These are phyloP conservation scores for Microbotryum lychnidis-dioicae DNA, from an alignment of 1,284 basidiomycete genomes.

Conservation along the genomic window DNA sequence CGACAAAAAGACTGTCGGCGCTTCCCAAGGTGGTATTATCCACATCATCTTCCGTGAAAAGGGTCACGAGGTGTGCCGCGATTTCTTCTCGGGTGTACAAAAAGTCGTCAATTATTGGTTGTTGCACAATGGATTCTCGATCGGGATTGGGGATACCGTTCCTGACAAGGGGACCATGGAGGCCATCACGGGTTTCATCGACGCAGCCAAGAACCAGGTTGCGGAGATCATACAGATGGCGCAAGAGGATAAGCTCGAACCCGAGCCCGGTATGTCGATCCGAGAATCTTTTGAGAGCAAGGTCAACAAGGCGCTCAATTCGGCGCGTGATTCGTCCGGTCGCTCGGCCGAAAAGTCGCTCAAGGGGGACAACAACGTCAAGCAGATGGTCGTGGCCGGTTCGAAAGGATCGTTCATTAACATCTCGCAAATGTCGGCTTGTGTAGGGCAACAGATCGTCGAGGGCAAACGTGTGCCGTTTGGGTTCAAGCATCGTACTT, in stretches of 20 bases:
- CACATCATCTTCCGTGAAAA: conserved; percentile 98
- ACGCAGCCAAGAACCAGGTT: conserved; percentile 70
- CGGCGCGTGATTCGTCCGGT: conserved; percentile 91
- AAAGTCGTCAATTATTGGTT: conserved; percentile 98
- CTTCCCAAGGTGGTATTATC: conserved; percentile 85
- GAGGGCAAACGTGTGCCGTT: conserved; percentile 98
- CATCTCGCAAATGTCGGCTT: conserved; percentile 99
- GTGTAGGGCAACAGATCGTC: conserved; percentile 96
- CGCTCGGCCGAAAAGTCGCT: conserved; percentile 89
- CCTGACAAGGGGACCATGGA: conserved; percentile 83
- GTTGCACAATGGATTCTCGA: conserved; percentile 97
- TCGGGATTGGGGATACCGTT: conserved; percentile 97
- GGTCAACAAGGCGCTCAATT: conserved; percentile 80
- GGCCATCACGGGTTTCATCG: conserved; percentile 75
- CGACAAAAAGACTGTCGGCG: conserved; percentile 96
- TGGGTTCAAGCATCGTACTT: conserved; percentile 90
- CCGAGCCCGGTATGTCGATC: conserved; percentile 94
- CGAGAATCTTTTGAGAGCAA: conserved; percentile 95
- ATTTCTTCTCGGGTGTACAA: conserved; percentile 89
- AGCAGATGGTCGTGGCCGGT: conserved; percentile 99
- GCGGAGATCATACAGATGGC: conserved; percentile 64
- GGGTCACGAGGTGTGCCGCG: conserved; percentile 84
- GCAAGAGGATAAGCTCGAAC: conserved; percentile 71
- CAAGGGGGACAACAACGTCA: conserved; percentile 99
- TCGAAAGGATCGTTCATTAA: conserved; percentile 84